These are phyloP conservation scores for Brassica carinata DNA, from an alignment of 345 rosid species.

Conservation along the genomic window DNA sequence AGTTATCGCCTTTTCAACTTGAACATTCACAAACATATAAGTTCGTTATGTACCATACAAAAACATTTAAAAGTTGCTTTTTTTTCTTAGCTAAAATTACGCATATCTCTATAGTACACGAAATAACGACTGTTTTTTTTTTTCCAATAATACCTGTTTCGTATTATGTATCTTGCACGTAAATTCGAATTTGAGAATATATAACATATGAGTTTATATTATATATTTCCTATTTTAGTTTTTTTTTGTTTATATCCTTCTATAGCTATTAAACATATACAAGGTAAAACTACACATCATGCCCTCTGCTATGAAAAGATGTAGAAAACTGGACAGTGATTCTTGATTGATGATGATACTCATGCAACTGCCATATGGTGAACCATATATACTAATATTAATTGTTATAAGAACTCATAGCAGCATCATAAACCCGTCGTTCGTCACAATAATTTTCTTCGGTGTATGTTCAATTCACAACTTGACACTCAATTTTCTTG, in stretches of 20 bases:
- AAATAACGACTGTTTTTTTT: slow-evolving; percentile 1
- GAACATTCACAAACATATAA: slow-evolving; percentile 27
- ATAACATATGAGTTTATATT: neutral
- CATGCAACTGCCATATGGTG: neutral
- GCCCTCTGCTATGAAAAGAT: neutral
- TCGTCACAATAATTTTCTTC: neutral
- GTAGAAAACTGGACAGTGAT: neutral
- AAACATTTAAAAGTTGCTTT: neutral
- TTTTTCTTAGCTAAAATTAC: slow-evolving; percentile 28
- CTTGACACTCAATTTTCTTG: neutral
- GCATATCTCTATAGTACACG: slow-evolving; percentile 32
- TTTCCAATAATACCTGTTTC: neutral
- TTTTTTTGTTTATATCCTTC: neutral
- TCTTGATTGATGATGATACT: neutral
- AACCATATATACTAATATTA: neutral
- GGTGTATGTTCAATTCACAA: neutral
- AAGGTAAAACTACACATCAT: neutral
- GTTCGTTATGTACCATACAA: neutral
- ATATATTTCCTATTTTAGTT: neutral
- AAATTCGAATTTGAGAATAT: neutral
- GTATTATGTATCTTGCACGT: neutral
- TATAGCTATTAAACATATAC: neutral
- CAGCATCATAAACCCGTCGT: neutral
- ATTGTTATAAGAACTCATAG: neutral
- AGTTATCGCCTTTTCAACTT: slow-evolving; percentile 20